These are phyloP conservation scores for Zymoseptoria tritici DNA, from an alignment of 2,329 filamentous ascomycete species.

Conservation along the genomic window DNA sequence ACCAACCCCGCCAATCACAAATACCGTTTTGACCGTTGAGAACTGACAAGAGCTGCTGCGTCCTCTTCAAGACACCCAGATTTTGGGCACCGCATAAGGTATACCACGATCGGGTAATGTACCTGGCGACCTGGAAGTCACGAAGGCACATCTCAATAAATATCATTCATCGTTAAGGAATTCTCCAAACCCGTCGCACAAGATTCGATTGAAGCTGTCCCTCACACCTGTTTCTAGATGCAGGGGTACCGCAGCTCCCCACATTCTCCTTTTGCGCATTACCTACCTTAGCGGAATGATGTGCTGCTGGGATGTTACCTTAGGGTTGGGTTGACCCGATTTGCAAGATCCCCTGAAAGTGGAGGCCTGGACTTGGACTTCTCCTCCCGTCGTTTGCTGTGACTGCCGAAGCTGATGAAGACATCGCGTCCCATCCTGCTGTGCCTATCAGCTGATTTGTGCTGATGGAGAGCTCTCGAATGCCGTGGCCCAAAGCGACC, in stretches of 20 bases:
- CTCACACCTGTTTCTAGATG: neutral
- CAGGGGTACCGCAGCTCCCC: neutral
- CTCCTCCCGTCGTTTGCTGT: no score
- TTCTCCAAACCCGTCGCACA: neutral
- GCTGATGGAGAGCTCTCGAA: neutral
- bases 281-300: neutral
- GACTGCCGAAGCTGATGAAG: no score
- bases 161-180: no score
- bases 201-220: neutral
- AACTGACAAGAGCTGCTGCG: neutral
- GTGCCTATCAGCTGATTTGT: neutral
- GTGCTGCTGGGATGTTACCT: neutral
- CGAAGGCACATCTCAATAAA: neutral
- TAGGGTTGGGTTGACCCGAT: neutral
- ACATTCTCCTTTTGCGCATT: neutral
- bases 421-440: no score
- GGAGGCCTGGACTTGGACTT: no score
- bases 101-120: no score
- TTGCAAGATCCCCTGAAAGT: neutral
- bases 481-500: neutral
- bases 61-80: neutral
- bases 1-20: conserved; percentile 29
- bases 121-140: neutral
- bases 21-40: conserved; percentile 43
- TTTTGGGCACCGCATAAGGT: no score